Conservation (phyloP, 1,284 basidiomycete genomes). For the Leccinum angustisporum region DNA sequence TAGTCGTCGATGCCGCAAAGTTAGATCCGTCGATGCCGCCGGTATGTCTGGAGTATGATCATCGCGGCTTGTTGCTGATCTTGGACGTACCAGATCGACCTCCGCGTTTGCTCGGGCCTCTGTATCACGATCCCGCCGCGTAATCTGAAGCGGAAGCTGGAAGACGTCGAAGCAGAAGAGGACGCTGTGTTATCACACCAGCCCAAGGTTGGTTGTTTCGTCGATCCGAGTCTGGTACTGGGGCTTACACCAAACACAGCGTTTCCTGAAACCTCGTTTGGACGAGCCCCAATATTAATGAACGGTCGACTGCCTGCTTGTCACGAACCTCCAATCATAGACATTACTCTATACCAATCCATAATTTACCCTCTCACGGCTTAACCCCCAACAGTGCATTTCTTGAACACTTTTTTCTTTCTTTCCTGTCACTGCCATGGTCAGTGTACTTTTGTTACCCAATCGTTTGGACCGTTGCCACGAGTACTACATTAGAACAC, state of each 20-base stretch:
- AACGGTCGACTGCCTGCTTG: neutral
- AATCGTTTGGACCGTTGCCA: conserved; percentile 1
- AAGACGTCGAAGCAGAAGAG: conserved; percentile 20
- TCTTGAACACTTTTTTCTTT: neutral
- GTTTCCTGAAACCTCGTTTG: conserved; percentile 14
- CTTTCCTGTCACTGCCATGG: neutral
- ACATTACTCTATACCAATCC: conserved; percentile 9
- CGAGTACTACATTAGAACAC: conserved; percentile 11
- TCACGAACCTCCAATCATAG: conserved; percentile 6
- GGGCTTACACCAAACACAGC: conserved; percentile 2
- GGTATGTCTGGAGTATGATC: conserved; percentile 14
- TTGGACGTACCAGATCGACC: conserved; percentile 8
- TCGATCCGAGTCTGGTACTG: neutral
- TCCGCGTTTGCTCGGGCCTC: conserved; percentile 20
- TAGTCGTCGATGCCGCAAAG: neutral
- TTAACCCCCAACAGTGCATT: neutral
- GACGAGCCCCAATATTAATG: conserved; percentile 6
- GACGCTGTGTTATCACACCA: neutral
- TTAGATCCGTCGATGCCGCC: conserved; percentile 14
- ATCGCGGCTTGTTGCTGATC: conserved; percentile 3
- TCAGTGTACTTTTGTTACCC: conserved; percentile 1
- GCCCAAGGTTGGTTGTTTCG: conserved; percentile 19
- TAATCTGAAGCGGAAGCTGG: conserved; percentile 26
- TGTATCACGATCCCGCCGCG: conserved; percentile 24
- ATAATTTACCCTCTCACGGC: neutral